These are phyloP conservation scores for Clavispora carvajalis DNA, from an alignment of 805 yeast species.

Conservation along the genomic window DNA sequence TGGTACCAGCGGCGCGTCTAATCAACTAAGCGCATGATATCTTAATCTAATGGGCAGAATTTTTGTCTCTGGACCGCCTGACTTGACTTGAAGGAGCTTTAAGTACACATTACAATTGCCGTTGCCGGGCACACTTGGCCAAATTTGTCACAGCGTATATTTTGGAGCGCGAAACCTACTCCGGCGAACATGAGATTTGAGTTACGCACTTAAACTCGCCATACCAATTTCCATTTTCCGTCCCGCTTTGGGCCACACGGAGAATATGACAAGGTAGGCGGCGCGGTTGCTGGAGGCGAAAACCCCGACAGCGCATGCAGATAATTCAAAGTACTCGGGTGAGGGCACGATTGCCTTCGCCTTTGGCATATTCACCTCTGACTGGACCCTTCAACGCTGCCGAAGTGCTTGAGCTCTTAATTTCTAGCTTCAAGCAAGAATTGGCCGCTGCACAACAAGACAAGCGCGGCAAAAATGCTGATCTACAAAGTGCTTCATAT, in stretches of 20 bases:
- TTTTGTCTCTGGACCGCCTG: too few relatives aligned
- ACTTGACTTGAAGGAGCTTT: too few relatives aligned
- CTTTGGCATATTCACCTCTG: conserved; percentile 1
- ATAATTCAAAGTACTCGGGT: too few relatives aligned
- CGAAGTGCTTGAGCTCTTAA: conserved; percentile 18
- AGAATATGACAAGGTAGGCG: conserved; percentile 13
- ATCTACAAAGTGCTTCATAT: conserved; percentile 22
- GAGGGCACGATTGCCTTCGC: too few relatives aligned
- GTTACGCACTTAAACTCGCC: too few relatives aligned
- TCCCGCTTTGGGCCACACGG: not conserved
- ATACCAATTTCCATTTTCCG: not conserved
- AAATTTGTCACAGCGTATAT: too few relatives aligned
- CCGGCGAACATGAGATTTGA: too few relatives aligned
- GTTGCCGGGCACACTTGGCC: too few relatives aligned
- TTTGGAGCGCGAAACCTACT: too few relatives aligned
- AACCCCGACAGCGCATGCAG: not conserved
- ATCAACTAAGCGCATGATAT: too few relatives aligned
- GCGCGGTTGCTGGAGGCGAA: conserved; percentile 5
- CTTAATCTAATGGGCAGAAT: too few relatives aligned
- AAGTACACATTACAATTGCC: too few relatives aligned
- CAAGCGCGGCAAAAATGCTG: conserved; percentile 15
- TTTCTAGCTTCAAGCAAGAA: conserved; percentile 12
- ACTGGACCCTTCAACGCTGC: conserved; percentile 12
- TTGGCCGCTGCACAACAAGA: conserved; percentile 18
- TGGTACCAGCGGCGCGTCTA: not conserved